A percentile compares a stretch with the other conserved stretches of the same genome.
Conservation (phyloP, 306 rosid species). For the Casuarina cunninghamiana region DNA sequence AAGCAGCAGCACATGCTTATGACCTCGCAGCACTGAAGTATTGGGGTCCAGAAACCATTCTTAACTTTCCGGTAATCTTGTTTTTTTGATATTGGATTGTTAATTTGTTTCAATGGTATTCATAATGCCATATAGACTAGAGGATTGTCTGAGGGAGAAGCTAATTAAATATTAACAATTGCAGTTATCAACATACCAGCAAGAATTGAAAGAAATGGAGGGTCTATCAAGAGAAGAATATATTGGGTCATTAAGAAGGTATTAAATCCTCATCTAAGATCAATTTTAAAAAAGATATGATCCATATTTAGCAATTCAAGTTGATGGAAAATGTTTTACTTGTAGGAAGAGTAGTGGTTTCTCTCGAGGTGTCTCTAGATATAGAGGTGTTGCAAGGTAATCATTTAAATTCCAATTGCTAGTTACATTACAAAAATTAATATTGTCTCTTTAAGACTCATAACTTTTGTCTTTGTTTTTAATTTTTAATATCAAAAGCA, state of each 20-base stretch:
- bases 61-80: slow-evolving; percentile 71
- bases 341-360: slow-evolving; percentile 92
- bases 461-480: no score
- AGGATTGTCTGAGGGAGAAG: not conserved
- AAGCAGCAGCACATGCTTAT: slow-evolving; percentile 96
- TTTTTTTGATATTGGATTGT: not conserved
- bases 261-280: not conserved
- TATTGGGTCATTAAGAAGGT: slow-evolving; percentile 93
- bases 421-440: no score
- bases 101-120: not conserved
- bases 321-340: not conserved
- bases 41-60: slow-evolving; percentile 84
- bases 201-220: slow-evolving; percentile 76
- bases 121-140: not conserved
- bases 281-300: not conserved
- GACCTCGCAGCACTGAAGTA: slow-evolving; percentile 98
- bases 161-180: not conserved
- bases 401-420: not conserved
- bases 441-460: no score
- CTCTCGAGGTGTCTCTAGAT: slow-evolving; percentile 95
- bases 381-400: slow-evolving; percentile 95
- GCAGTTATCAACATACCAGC: slow-evolving; percentile 59
- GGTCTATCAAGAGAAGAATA: slow-evolving; percentile 87
- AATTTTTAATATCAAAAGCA: no score
- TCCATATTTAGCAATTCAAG: not conserved